Evolutionary conservation across 768 basidiomycete species (phyloP).

Genomic region (Tricholoma flavovirens): DNA sequence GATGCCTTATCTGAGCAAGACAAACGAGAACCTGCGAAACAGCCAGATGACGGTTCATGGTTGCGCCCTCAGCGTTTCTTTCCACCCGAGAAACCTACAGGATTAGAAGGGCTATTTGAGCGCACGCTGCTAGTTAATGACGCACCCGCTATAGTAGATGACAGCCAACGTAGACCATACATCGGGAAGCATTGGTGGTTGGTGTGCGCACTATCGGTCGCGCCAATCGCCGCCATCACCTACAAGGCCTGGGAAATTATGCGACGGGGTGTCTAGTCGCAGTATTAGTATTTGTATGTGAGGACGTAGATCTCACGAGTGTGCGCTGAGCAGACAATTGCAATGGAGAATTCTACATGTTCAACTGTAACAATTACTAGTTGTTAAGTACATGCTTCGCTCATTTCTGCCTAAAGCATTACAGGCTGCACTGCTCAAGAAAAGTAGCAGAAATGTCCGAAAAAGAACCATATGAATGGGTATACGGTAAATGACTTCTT

Average conservation of each 20-base stretch:
- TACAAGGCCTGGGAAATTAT: slow-evolving; percentile 21
- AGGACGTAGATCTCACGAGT: not conserved
- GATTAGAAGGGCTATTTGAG: slow-evolving; percentile 66
- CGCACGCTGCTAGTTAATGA: slow-evolving; percentile 54
- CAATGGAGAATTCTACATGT: not conserved
- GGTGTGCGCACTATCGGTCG: slow-evolving; percentile 27
- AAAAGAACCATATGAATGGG: not conserved
- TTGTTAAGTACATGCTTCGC: not conserved
- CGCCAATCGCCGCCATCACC: slow-evolving; percentile 20
- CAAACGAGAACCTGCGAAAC: slow-evolving; percentile 17
- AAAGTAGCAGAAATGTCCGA: not conserved
- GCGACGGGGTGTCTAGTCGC: not conserved
- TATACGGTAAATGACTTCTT: not conserved
- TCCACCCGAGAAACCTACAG: slow-evolving; percentile 72
- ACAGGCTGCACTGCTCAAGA: not conserved
- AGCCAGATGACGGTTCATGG: slow-evolving; percentile 39
- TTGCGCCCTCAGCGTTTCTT: slow-evolving; percentile 72
- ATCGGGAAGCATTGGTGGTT: slow-evolving; percentile 26
- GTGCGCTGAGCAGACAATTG: not conserved
- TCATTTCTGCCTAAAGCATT: not conserved
- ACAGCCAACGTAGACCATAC: not conserved
- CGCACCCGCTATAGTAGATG: slow-evolving; percentile 1
- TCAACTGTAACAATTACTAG: not conserved
- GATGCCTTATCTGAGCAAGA: slow-evolving; percentile 22
- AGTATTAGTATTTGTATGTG: not conserved